Conservation (phyloP, 176 grass and related monocot species). For the Eleusine indica region DNA sequence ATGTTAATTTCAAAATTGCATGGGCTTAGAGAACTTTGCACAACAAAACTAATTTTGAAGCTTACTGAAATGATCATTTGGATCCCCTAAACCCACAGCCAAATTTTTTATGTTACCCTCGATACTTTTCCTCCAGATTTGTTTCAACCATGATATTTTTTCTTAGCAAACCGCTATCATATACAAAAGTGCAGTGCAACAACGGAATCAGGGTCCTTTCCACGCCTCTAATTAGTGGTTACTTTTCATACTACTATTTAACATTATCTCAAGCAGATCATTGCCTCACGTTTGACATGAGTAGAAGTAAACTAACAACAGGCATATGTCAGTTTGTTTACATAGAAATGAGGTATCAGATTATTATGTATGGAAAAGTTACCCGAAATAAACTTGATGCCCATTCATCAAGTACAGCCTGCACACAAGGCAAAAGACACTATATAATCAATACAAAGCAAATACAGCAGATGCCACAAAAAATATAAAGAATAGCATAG, state of each 20-base stretch:
- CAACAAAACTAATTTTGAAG: neutral
- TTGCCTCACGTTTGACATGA: neutral
- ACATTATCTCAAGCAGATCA: constrained; percentile 20
- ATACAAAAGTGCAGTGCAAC: constrained; percentile 12
- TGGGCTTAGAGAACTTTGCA: neutral
- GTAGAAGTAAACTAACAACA: neutral
- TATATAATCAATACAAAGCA: constrained; percentile 31
- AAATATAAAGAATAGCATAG: constrained; percentile 12
- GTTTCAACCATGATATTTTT: neutral
- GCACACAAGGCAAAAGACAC: constrained; percentile 38
- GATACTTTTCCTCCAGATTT: neutral
- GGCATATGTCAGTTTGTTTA: constrained; percentile 13
- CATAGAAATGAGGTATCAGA: constrained; percentile 10
- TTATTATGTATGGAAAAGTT: constrained; percentile 40
- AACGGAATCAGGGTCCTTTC: neutral
- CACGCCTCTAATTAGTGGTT: neutral
- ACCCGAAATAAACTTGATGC: constrained; percentile 94
- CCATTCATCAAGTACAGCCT: constrained; percentile 98
- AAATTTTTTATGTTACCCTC: constrained; percentile 10
- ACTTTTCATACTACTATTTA: constrained; percentile 13
- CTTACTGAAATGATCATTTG: neutral
- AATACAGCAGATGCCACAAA: constrained; percentile 20
- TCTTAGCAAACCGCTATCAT: constrained; percentile 17
- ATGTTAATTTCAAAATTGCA: neutral
- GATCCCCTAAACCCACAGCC: neutral